Base-by-base conservation (phyloP, 805 yeast genomes). In the Lipomyces chichibuensis region DNA sequence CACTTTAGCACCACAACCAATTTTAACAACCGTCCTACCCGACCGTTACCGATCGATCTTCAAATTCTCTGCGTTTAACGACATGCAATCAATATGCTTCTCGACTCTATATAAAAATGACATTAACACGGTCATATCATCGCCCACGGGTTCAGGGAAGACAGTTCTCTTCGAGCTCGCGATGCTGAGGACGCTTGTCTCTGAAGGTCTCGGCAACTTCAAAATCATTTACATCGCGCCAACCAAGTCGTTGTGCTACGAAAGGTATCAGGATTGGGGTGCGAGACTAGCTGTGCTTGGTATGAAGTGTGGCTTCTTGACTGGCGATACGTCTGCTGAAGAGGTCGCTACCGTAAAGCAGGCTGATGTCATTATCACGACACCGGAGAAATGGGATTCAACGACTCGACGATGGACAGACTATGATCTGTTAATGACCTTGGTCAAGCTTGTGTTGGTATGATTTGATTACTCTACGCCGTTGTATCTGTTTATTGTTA, bases 321-420 rank as follows among this genome's bases (percentile, higher is more conserved):
- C 89, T 0, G 82, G 89, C 65, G 89, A 86, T 67, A 84, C 88
- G 11, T 77, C 81, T 9, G 77, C 75, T 25, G 64, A 77, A 2
- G 85, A 84, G 54, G 76, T 82, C 5, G 86, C 82, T 13, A 78
- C 75, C 52, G 84, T 83, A 2, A 80, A 80, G 73, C 80, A 76
- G n/a, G 80, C 86, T 1, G 83, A 84, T 64, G 79, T 86, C 3
- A 84, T 86, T 9, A 81, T 86, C 8, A 82, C 87, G 1, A 86
- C 89, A 0, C 88, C 89, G 3, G 89, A 86, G 73, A 86, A 86
- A 73, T 85, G 88, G 87, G 88, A 86, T 71, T 76, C 83, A 56
- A 75, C 85, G 64, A 84, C 88, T 0, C 77, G 88, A 69, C 82
- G 80, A 69, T 81, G 86, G 85, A 71, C 76, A 2, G 85, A 84